Evolutionary conservation across 116 monocot genomes (phyloP), one percentile per base, ranked within the genome.

Genomic region (Posidonia oceanica): DNA sequence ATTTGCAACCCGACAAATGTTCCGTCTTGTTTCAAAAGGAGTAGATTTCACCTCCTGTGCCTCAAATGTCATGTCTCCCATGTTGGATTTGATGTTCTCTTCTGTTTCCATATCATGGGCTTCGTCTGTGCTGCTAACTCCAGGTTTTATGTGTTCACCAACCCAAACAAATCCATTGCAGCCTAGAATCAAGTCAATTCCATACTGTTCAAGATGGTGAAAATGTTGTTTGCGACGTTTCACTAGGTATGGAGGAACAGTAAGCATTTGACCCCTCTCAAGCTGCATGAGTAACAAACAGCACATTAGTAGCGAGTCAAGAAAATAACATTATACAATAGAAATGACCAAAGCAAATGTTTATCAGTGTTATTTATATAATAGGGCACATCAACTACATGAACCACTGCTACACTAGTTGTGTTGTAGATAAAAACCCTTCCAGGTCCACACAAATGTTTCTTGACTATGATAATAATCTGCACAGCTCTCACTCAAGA

Each of bases 91-190:
- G n/a, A 42, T 64, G 54, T 44, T 52, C 54, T 63, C 63, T 36
- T 61, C 74, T 2, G 41, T 6, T 64, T 6, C 71, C 18, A 23
- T 71, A 40, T 80, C 78, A 54, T 70, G 70, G 42, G 78, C 85
- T 51, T 70, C 82, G 3, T 52, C 23, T 73, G 81, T 79, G 29
- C 60, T 72, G 10, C 63, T 78, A 8, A 80, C 84, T 64, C 36
- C 66, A 5, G 68, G 16, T 64, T 80, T 78, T 1, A 78, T 57
- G 23, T 94, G 89, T 68, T 93, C 84, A 13, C 98, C 98, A 0
- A 98, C 84, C 98, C 98, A 98, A 14, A 92, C 66, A 71, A 80
- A 92, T 2, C 97, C 97, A 67, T 97, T 97, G 68, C 89, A 97
- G 39, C 97, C 98, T 39, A 98, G 72, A 64, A 98, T 98, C 68